These are phyloP conservation scores for Aspergillus fumigatiaffinis DNA, from an alignment of 2,329 filamentous ascomycete species.

Conservation along the genomic window DNA sequence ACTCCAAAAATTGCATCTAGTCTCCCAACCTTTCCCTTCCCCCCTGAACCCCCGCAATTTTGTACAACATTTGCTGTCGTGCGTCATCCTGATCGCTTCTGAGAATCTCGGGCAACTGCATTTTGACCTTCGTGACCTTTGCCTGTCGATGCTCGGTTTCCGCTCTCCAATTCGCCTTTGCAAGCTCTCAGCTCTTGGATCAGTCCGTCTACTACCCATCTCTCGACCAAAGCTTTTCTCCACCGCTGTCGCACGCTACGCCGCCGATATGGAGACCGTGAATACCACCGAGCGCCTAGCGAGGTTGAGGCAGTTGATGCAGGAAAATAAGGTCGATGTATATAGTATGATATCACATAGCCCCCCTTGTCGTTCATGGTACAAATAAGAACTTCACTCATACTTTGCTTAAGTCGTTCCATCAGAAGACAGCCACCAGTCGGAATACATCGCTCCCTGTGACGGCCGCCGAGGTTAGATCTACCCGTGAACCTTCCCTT, in stretches of 20 bases:
- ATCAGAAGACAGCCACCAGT: conserved; percentile 95
- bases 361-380: conserved; percentile 2
- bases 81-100: conserved; percentile 9
- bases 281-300: conserved; percentile 73
- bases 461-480: conserved; percentile 72
- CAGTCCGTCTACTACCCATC: conserved; percentile 20
- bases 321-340: conserved; percentile 77
- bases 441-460: conserved; percentile 96
- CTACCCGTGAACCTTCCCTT: conserved; percentile 1
- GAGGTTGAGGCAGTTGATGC: conserved; percentile 80
- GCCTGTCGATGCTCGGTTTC: conserved; percentile 34
- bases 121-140: conserved; percentile 5
- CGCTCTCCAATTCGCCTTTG: conserved; percentile 26
- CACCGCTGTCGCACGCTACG: conserved; percentile 30
- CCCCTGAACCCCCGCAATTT: conserved; percentile 5
- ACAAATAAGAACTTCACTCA: conserved; percentile 30
- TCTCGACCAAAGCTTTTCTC: conserved; percentile 37
- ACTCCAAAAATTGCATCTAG: neutral
- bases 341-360: conserved; percentile 63
- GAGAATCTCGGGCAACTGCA: conserved; percentile 14
- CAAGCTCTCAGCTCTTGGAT: conserved; percentile 27
- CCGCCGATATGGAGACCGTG: conserved; percentile 68
- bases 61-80: conserved; percentile 8
- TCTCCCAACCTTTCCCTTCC: neutral
- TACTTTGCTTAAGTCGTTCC: conserved; percentile 67